Percentiles rank a stretch among this genome's conserved stretches.
These are phyloP conservation scores for Amanita inopinata DNA, from an alignment of 768 basidiomycete genomes.

Conservation along the genomic window DNA sequence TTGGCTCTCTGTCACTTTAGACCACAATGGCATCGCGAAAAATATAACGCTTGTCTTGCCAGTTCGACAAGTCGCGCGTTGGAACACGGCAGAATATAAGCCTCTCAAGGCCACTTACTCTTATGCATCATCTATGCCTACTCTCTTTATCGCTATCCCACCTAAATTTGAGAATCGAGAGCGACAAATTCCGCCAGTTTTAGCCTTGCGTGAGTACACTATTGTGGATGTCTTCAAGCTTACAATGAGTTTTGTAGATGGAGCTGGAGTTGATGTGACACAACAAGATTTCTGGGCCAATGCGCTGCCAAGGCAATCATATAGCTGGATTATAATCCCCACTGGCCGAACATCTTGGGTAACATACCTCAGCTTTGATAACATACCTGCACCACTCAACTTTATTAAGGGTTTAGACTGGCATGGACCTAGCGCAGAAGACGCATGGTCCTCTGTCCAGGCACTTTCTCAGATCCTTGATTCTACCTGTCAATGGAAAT, in stretches of 20 bases:
- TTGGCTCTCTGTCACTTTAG: slow-evolving; percentile 29
- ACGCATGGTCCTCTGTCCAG: slow-evolving; percentile 56
- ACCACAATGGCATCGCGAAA: slow-evolving; percentile 16
- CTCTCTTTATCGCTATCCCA: slow-evolving; percentile 47
- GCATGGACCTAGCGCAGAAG: slow-evolving; percentile 75
- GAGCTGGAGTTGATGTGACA: slow-evolving; percentile 75
- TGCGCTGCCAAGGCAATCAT: slow-evolving; percentile 45
- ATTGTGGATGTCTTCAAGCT: background rate
- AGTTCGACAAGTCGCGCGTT: slow-evolving; percentile 33
- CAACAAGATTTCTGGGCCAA: slow-evolving; percentile 47
- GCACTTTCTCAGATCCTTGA: slow-evolving; percentile 42
- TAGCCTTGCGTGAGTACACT: slow-evolving; percentile 48
- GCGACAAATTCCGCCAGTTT: slow-evolving; percentile 36
- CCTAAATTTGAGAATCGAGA: slow-evolving; percentile 29
- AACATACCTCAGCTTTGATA: slow-evolving; percentile 9
- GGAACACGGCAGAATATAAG: slow-evolving; percentile 26
- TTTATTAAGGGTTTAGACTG: slow-evolving; percentile 74
- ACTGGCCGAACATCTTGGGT: slow-evolving; percentile 84
- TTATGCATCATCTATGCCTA: slow-evolving; percentile 43
- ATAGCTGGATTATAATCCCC: slow-evolving; percentile 73
- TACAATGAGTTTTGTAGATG: slow-evolving; percentile 40
- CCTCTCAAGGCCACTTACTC: slow-evolving; percentile 52
- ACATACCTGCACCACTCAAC: slow-evolving; percentile 2
- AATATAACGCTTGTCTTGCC: slow-evolving; percentile 25
- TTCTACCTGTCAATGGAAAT: slow-evolving; percentile 24